phyloP scores from a whole-genome alignment of 345 rosid species.

The Physaria fendleri region DNA sequence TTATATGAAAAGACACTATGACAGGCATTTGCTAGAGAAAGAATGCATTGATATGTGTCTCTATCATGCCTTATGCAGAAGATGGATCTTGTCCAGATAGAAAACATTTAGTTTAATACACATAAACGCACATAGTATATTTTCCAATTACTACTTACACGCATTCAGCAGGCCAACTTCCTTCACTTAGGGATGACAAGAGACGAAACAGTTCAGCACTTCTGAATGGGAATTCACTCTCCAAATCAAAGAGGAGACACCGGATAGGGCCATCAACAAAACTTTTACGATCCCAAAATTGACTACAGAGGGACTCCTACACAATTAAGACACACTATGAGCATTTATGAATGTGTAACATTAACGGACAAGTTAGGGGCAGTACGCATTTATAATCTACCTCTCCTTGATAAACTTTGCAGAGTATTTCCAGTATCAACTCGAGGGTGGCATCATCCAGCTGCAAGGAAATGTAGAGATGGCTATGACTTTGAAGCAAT shows the following conservation, averaged over 20 bases:
- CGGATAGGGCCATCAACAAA: constrained; percentile 92
- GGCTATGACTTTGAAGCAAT: constrained; percentile 1
- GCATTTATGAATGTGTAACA: constrained; percentile 17
- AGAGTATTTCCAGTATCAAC: constrained; percentile 82
- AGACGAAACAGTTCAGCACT: constrained; percentile 63
- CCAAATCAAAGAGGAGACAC: constrained; percentile 83
- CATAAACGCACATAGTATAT: not conserved
- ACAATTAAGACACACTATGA: constrained; percentile 20
- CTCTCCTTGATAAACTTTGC: constrained; percentile 86
- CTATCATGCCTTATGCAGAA: constrained; percentile 2
- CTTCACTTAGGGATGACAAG: constrained; percentile 84
- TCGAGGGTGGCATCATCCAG: constrained; percentile 53
- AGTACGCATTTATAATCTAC: constrained; percentile 35
- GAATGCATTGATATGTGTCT: too few species aligned
- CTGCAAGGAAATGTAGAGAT: constrained; percentile 42
- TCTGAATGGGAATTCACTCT: constrained; percentile 85
- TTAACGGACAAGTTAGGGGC: constrained; percentile 7
- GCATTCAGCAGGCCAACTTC: constrained; percentile 96
- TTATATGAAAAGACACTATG: too few species aligned
- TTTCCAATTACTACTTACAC: constrained; percentile 52
- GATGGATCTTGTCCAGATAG: constrained; percentile 1
- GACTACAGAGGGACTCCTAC: constrained; percentile 93
- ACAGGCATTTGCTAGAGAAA: too few species aligned
- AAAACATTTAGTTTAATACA: not conserved
- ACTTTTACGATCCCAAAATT: constrained; percentile 94